Base-by-base conservation (phyloP, 73 alveolate genomes). In the Paramecium sexaurelia region DNA sequence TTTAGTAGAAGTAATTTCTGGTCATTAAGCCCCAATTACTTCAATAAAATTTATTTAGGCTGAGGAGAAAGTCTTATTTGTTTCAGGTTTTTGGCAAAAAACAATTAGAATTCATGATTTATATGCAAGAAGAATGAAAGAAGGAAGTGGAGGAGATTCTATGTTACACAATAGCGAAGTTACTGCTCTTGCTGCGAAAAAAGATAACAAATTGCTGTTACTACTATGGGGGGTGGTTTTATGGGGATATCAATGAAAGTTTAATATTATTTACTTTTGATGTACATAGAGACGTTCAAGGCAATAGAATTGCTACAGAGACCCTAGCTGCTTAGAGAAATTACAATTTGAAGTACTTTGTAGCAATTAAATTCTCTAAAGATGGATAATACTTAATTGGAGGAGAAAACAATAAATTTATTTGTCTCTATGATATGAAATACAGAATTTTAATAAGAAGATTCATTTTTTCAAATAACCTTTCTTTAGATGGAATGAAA, bases 1-100 rank as follows among this genome's bases (percentile, higher is more conserved):
- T 43, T 92, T 98, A 71, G 94, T 98, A 26, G 99, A 98, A 89
- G 96, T 92, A 7, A 92, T 98, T 55, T 56, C 94, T 68, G 99
- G 99, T 2, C 99, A 98, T 84, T 92, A 98, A 15, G 99, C 96
- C 6, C 99, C 99, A 55, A 95, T 98, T 27, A 93, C 98, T 9
- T 87, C 96, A 27, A 47, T 97, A 10, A 92, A 88, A 73, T 96
- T 96, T 83, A 91, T 97, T 10, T 93, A 92, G 69, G 87, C 83
- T n/a, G 95, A 96, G 73, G 97, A 95, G 90, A 82, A 90, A 43
- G 68, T 91, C 92, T 22, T 68, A 15, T 82, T 88, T 47, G 95
- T 95, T 6, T 94, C 98, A 47, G 99, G 99, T 5, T 95, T 98
- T 75, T 98, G 99, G 99, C 99, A 98, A 92, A 89, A 92, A 57